Evolutionary conservation across 2,329 filamentous ascomycete genomes (phyloP).

Genomic region (Aspergillus ochraceus): DNA sequence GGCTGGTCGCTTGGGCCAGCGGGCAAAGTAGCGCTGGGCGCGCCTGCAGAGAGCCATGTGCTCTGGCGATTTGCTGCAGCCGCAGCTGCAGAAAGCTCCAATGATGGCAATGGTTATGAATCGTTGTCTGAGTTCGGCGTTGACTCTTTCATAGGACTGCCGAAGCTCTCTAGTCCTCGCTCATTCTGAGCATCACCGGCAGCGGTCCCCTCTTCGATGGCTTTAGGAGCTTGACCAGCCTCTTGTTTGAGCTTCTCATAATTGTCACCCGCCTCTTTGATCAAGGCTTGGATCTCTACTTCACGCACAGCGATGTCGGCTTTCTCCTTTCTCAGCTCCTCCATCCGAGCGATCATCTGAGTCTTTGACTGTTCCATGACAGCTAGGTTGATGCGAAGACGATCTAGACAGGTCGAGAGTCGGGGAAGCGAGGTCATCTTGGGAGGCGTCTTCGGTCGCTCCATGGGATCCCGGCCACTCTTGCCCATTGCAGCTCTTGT

Average conservation of each 20-base stretch:
- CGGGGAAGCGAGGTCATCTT: constrained; percentile 77
- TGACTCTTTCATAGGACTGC: constrained; percentile 29
- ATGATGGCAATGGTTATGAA: constrained; percentile 16
- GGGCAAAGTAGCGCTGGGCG: no score
- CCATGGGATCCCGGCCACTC: constrained; percentile 34
- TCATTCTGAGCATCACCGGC: constrained; percentile 30
- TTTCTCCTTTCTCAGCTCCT: constrained; percentile 68
- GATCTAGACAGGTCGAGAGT: constrained; percentile 65
- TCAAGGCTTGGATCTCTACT: constrained; percentile 73
- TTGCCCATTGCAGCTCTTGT: constrained; percentile 76
- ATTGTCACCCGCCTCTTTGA: constrained; percentile 77
- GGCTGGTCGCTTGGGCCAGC: no score
- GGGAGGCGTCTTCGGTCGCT: constrained; percentile 61
- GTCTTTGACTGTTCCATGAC: constrained; percentile 65
- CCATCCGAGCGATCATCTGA: constrained; percentile 62
- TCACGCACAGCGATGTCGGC: constrained; percentile 68
- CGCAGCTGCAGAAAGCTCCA: no score
- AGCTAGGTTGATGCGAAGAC: constrained; percentile 61
- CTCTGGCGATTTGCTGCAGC: background rate
- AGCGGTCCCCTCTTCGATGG: constrained; percentile 24
- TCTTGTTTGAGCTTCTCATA: constrained; percentile 60
- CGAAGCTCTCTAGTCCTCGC: constrained; percentile 41
- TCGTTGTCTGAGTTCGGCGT: constrained; percentile 27
- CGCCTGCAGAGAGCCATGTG: no score
- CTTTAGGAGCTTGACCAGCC: constrained; percentile 32